phyloP scores from a whole-genome alignment of 768 basidiomycete genomes.

The Exidia glandulosa region DNA sequence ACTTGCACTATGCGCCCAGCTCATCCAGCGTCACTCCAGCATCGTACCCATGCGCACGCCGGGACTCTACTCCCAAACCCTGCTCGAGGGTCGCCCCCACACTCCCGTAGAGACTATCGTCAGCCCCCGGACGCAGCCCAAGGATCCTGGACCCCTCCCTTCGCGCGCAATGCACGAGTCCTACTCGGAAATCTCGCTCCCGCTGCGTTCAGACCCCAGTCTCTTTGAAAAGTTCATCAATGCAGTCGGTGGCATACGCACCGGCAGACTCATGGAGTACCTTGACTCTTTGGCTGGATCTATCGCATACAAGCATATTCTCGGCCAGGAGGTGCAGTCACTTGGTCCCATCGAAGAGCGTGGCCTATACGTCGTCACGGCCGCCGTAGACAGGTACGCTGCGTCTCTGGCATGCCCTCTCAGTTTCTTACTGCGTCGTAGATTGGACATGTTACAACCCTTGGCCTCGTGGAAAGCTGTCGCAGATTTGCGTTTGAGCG shows the following conservation, averaged over 20 bases:
- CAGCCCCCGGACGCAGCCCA: not conserved
- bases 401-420: too few species aligned
- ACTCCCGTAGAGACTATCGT: not conserved
- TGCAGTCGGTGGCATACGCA: constrained; percentile 58
- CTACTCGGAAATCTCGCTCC: constrained; percentile 53
- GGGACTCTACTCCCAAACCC: constrained; percentile 47
- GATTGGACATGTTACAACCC: constrained; percentile 56
- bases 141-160: constrained; percentile 14
- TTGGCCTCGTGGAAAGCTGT: constrained; percentile 32
- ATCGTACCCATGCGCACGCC: constrained; percentile 45
- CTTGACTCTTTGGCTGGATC: constrained; percentile 78
- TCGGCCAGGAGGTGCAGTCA: constrained; percentile 48
- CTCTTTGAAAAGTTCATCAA: constrained; percentile 62
- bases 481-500: constrained; percentile 61
- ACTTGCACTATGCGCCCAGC: not conserved
- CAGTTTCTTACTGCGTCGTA: constrained; percentile 16
- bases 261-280: constrained; percentile 68
- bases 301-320: constrained; percentile 74
- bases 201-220: constrained; percentile 47
- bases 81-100: constrained; percentile 23
- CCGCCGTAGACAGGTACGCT: constrained; percentile 61
- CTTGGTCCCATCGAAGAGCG: constrained; percentile 45
- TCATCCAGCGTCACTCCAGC: constrained; percentile 21
- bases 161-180: constrained; percentile 60
- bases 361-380: constrained; percentile 77